These are phyloP conservation scores for Sphagnurus paluster DNA, from an alignment of 1,284 basidiomycete species.

Conservation along the genomic window DNA sequence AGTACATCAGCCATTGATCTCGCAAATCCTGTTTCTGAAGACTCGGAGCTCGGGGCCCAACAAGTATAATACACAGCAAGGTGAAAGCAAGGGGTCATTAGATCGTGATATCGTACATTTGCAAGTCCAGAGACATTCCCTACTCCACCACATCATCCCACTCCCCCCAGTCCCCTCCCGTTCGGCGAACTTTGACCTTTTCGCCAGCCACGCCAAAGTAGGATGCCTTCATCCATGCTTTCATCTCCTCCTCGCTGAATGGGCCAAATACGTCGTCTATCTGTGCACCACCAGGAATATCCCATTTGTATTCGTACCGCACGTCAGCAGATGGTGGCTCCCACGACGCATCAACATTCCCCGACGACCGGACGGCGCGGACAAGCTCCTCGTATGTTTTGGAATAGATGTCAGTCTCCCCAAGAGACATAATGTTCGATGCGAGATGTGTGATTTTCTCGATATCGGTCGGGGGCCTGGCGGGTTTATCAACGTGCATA, in stretches of 20 bases:
- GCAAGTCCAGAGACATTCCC: slow-evolving; percentile 14
- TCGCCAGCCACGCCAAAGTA: slow-evolving; percentile 77
- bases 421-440: slow-evolving; percentile 79
- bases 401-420: slow-evolving; percentile 82
- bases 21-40: too few species aligned
- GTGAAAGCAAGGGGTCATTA: slow-evolving; percentile 3
- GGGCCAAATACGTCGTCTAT: slow-evolving; percentile 70
- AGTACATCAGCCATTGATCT: slow-evolving; percentile 82
- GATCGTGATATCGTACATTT: slow-evolving; percentile 1
- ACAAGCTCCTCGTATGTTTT: slow-evolving; percentile 83
- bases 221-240: slow-evolving; percentile 68
- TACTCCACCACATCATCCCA: slow-evolving; percentile 66
- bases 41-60: too few species aligned
- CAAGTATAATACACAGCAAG: too few species aligned
- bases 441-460: slow-evolving; percentile 80
- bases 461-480: slow-evolving; percentile 55
- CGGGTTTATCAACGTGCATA: slow-evolving; percentile 50
- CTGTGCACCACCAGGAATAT: slow-evolving; percentile 47
- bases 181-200: slow-evolving; percentile 66
- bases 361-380: slow-evolving; percentile 68
- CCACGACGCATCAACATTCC: slow-evolving; percentile 69
- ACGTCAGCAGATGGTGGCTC: slow-evolving; percentile 73
- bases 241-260: slow-evolving; percentile 74
- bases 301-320: slow-evolving; percentile 81
- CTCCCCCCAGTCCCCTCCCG: slow-evolving; percentile 66